phyloP scores from a whole-genome alignment of 306 rosid genomes.

The Pachyrhizus erosus region DNA sequence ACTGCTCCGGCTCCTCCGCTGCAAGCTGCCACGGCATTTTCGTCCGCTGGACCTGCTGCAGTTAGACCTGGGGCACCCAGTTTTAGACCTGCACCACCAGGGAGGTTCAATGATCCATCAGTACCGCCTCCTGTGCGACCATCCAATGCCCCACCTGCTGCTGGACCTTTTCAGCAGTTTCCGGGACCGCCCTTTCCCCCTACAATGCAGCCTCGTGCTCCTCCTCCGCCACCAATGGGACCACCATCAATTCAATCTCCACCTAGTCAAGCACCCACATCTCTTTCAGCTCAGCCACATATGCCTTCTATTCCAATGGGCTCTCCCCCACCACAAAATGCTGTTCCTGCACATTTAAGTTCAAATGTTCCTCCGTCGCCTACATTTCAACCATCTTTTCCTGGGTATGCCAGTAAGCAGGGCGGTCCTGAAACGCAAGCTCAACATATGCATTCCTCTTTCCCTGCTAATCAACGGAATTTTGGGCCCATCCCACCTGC shows the following conservation, averaged over 20 bases:
- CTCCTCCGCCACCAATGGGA: slow-evolving; percentile 53
- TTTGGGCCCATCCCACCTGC: slow-evolving; percentile 57
- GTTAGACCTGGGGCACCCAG: slow-evolving; percentile 60
- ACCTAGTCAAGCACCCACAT: slow-evolving; percentile 52
- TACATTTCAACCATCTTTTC: slow-evolving; percentile 65
- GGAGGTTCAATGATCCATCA: slow-evolving; percentile 82
- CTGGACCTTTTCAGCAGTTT: slow-evolving; percentile 64
- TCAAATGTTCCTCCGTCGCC: slow-evolving; percentile 58
- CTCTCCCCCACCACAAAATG: slow-evolving; percentile 60
- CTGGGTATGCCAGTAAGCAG: slow-evolving; percentile 71
- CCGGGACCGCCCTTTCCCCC: slow-evolving; percentile 66
- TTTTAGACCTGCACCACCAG: slow-evolving; percentile 68
- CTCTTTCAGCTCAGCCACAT: slow-evolving; percentile 59
- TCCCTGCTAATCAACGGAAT: slow-evolving; percentile 64
- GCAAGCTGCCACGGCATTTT: slow-evolving; percentile 54
- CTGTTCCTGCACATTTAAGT: slow-evolving; percentile 52
- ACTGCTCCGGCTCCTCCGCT: slow-evolving; percentile 60
- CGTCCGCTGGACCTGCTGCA: slow-evolving; percentile 54
- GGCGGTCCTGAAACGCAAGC: slow-evolving; percentile 61
- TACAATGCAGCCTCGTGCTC: slow-evolving; percentile 51
- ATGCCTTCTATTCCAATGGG: slow-evolving; percentile 75
- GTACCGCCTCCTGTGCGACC: slow-evolving; percentile 69
- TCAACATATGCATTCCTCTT: slow-evolving; percentile 63
- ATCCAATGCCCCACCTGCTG: slow-evolving; percentile 55
- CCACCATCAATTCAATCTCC: slow-evolving; percentile 59